Evolutionary conservation across 768 basidiomycete species (phyloP), one percentile per base, ranked within the genome.

Genomic region (Dioszegia crocea): DNA sequence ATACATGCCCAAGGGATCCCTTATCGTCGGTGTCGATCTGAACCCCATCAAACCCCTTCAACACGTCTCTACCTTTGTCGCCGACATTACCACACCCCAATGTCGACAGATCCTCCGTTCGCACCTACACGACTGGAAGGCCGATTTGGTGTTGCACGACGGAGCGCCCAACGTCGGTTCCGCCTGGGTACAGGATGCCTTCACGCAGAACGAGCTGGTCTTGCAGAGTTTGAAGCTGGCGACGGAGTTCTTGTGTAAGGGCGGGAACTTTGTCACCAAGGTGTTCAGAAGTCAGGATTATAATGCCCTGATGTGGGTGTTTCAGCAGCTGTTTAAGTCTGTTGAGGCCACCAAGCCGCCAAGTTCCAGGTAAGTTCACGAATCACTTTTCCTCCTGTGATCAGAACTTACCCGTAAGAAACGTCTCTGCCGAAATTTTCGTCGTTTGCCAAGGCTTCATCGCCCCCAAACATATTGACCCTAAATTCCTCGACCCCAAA

Each of bases 91-190:
- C 17, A 96, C 91, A 3, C 78, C 85, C 0, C 85, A 88, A 51
- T 99, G 96, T 78, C 87, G 96, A 44, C 85, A 87, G 71, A 83
- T 88, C 57, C 84, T 99, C 58, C 85, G 89, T 56, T 80, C 81
- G 23, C 91, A 96, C 77, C 79, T 98, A 63, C 97, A 98, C 76
- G 92, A 97, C 75, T 99, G 96, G 96, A 94, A 92, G 79, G 96
- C 96, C 19, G 96, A 99, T 73, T 85, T 98, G 53, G 92, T 99
- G 14, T 84, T 99, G 58, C 96, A 99, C 76, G 96, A 99, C 77
- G 96, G 96, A 80, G 96, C 96, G 39, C 96, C 96, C 23, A 99
- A 99, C 76, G 96, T 99, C 76, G 96, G 96, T 81, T 90, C 91
- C 11, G 96, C 96, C 12, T 99, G 96, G 96, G 84, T 97, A 64